Conservation (phyloP, 768 basidiomycete species). For the Cystofilobasidium macerans region DNA sequence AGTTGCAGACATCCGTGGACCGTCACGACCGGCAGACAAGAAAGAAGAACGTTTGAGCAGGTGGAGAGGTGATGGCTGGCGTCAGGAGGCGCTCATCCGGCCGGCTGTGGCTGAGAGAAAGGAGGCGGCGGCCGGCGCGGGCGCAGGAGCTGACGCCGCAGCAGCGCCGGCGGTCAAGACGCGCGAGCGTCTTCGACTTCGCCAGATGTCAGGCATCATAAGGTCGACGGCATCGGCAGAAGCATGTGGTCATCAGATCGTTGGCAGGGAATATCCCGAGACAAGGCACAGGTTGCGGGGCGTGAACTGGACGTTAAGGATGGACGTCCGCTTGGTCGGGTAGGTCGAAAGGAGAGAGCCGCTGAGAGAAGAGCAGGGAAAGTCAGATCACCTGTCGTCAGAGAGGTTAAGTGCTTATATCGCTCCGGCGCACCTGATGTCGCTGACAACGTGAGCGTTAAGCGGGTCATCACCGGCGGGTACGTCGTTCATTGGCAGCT, state of each 20-base stretch:
- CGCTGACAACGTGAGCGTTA: neutral
- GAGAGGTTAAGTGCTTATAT: neutral
- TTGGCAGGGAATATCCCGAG: neutral
- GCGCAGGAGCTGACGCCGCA: no score
- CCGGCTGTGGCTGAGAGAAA: no score
- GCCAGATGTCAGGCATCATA: no score
- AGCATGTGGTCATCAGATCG: slow-evolving; percentile 6
- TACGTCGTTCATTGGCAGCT: slow-evolving; percentile 12
- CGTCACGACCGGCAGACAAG: no score
- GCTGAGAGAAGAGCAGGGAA: slow-evolving; percentile 40
- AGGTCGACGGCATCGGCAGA: no score
- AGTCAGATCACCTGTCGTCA: neutral
- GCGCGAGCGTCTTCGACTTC: no score
- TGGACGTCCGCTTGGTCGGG: slow-evolving; percentile 89
- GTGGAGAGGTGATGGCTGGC: no score
- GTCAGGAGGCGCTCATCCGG: no score
- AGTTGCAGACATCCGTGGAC: no score
- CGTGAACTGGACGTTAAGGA: slow-evolving; percentile 86
- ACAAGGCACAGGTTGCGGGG: slow-evolving; percentile 66
- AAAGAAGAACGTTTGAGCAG: no score
- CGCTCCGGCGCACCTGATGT: slow-evolving; percentile 9
- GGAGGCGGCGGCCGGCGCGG: no score
- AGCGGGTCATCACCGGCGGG: neutral
- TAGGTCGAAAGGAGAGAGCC: slow-evolving; percentile 78
- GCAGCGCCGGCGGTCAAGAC: no score